phyloP scores from a whole-genome alignment of 768 basidiomycete genomes.

The Dacryopinax spathularia region DNA sequence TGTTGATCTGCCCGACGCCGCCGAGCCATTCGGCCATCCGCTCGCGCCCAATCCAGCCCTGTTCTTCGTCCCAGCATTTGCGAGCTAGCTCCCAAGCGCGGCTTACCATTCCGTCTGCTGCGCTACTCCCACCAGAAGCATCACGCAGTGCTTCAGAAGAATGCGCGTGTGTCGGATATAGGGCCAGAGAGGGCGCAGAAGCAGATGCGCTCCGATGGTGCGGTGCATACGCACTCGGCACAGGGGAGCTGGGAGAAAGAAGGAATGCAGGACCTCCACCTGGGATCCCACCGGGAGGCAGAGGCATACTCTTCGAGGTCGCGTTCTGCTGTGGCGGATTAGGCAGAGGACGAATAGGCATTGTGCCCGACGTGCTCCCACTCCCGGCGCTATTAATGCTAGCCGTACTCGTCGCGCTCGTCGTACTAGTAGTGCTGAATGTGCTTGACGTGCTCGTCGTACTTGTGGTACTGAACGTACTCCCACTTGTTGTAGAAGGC shows the following conservation, averaged over 20 bases:
- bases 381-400: too few relatives aligned
- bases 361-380: too few relatives aligned
- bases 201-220: constrained; percentile 26
- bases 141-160: too few relatives aligned
- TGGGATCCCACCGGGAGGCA: not conserved
- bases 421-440: too few relatives aligned
- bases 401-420: too few relatives aligned
- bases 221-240: not conserved
- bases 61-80: constrained; percentile 77
- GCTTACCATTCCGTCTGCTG: constrained; percentile 17
- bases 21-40: constrained; percentile 97
- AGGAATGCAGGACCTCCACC: not conserved
- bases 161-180: not conserved
- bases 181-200: constrained; percentile 28
- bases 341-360: not conserved
- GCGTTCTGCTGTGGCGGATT: not conserved
- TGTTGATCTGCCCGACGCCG: constrained; percentile 60
- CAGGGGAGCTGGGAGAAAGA: not conserved
- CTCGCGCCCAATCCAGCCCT: constrained; percentile 65
- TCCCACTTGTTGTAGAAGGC: not conserved
- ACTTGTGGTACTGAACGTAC: too few relatives aligned
- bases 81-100: constrained; percentile 57
- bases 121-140: too few relatives aligned
- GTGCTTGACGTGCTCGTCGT: too few relatives aligned
- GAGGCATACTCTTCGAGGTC: not conserved